These are phyloP conservation scores for Vicia villosa DNA, from an alignment of 306 rosid genomes.

Conservation along the genomic window DNA sequence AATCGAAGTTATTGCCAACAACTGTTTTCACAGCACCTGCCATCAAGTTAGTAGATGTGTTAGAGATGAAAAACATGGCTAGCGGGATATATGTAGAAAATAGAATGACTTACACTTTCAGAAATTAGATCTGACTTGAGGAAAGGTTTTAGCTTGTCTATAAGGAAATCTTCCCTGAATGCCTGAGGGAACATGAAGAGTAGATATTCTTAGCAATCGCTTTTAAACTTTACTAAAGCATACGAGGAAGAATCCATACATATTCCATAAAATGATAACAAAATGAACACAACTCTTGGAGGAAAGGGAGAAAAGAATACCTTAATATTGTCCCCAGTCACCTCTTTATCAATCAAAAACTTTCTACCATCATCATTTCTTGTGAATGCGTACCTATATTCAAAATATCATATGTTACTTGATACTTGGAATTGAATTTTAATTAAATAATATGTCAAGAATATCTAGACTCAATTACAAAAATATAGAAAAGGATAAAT, in stretches of 20 bases:
- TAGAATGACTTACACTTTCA: slow-evolving; percentile 53
- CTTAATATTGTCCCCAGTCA: slow-evolving; percentile 67
- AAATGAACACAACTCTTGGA: neutral
- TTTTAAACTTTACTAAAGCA: slow-evolving; percentile 15
- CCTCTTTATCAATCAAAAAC: slow-evolving; percentile 68
- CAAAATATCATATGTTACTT: slow-evolving; percentile 14
- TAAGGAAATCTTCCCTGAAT: slow-evolving; percentile 79
- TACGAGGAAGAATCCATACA: slow-evolving; percentile 12
- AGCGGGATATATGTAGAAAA: too few relatives aligned
- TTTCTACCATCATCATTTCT: slow-evolving; percentile 84
- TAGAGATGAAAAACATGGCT: too few relatives aligned
- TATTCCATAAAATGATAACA: slow-evolving; percentile 8
- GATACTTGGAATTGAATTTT: too few relatives aligned
- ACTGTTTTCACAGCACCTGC: too few relatives aligned
- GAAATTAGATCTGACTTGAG: slow-evolving; percentile 91
- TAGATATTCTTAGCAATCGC: slow-evolving; percentile 29
- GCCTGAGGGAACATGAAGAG: slow-evolving; percentile 48
- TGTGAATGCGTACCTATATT: slow-evolving; percentile 70
- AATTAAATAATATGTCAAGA: too few relatives aligned
- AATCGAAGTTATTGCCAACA: too few relatives aligned
- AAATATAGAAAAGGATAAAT: too few relatives aligned
- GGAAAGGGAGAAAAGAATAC: slow-evolving; percentile 41
- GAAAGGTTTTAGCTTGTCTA: slow-evolving; percentile 90
- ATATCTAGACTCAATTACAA: too few relatives aligned
- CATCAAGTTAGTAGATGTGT: too few relatives aligned